Evolutionary conservation across 1,284 basidiomycete genomes (phyloP).

Genomic region (Pholiota adiposa): DNA sequence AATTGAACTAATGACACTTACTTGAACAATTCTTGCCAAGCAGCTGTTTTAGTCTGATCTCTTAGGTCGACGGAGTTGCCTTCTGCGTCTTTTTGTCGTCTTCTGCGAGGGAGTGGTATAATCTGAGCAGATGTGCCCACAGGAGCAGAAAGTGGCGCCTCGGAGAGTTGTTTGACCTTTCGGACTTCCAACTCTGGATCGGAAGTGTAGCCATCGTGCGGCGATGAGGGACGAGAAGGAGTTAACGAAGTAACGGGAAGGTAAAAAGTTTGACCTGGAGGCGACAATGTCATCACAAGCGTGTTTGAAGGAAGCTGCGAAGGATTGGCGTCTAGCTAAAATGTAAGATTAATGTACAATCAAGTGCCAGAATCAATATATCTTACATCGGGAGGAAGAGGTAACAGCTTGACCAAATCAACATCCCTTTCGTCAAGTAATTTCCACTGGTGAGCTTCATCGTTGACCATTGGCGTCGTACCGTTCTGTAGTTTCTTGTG

Average conservation of each 20-base stretch:
- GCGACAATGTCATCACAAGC: slow-evolving; percentile 65
- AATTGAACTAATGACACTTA: slow-evolving; percentile 44
- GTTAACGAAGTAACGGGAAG: slow-evolving; percentile 41
- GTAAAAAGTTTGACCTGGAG: slow-evolving; percentile 62
- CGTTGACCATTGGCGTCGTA: slow-evolving; percentile 31
- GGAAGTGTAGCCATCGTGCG: slow-evolving; percentile 66
- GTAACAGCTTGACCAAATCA: slow-evolving; percentile 61
- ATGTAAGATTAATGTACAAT: slow-evolving; percentile 17
- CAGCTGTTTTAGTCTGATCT: slow-evolving; percentile 46
- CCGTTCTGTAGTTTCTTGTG: slow-evolving; percentile 48
- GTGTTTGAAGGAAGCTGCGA: slow-evolving; percentile 73
- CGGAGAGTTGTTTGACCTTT: slow-evolving; percentile 37
- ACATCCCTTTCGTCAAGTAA: slow-evolving; percentile 73
- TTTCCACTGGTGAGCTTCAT: slow-evolving; percentile 52
- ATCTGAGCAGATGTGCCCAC: slow-evolving; percentile 18
- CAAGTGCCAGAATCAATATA: background rate
- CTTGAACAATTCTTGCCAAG: slow-evolving; percentile 75
- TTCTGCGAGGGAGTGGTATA: slow-evolving; percentile 31
- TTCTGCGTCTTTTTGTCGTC: slow-evolving; percentile 32
- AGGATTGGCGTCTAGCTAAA: slow-evolving; percentile 38
- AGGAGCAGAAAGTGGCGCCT: slow-evolving; percentile 11
- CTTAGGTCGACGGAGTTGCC: slow-evolving; percentile 19
- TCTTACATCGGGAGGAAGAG: slow-evolving; percentile 66
- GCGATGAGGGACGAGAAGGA: slow-evolving; percentile 48
- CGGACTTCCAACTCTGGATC: slow-evolving; percentile 63